Conservation (phyloP, 2,329 filamentous ascomycete genomes). For the Nemania sp. region DNA sequence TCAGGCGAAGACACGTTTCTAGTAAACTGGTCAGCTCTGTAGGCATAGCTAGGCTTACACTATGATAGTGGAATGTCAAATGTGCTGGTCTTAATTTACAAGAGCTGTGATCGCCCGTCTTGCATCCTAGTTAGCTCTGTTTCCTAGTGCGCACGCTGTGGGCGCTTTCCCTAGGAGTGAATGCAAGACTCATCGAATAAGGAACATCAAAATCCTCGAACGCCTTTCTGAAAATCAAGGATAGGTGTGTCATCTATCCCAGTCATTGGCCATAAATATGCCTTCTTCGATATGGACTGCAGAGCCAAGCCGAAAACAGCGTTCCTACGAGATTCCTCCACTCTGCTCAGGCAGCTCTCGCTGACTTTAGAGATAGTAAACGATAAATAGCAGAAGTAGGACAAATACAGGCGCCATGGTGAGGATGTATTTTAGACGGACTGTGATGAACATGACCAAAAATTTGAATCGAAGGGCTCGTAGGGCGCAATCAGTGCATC, state of each 20-base stretch:
- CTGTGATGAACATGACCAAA: background rate
- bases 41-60: no score
- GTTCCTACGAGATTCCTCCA: background rate
- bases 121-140: no score
- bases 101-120: no score
- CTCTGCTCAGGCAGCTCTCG: no score
- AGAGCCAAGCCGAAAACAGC: background rate
- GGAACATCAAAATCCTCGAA: no score
- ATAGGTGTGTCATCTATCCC: background rate
- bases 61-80: no score
- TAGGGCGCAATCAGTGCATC: background rate
- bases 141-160: no score
- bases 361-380: background rate
- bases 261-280: background rate
- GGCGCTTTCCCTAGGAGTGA: no score
- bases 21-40: no score
- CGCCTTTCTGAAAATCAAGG: background rate
- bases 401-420: background rate
- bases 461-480: background rate
- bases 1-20: no score
- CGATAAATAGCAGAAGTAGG: background rate
- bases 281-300: background rate
- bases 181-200: no score
- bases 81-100: no score
- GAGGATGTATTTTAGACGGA: background rate